Conservation (phyloP, 2,329 filamentous ascomycete genomes). For the Botryotinia convoluta region DNA sequence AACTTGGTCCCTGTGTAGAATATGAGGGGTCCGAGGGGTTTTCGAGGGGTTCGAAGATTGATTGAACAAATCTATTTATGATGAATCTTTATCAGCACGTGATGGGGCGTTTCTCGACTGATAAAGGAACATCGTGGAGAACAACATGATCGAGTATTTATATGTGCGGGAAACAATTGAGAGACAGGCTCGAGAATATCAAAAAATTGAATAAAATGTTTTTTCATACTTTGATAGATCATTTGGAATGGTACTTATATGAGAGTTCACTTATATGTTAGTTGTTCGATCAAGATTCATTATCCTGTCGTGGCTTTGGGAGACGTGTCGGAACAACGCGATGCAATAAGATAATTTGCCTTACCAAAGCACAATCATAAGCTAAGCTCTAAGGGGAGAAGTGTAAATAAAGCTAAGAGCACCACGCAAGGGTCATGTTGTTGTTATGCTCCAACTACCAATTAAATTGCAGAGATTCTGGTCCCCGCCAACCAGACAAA, state of each 20-base stretch:
- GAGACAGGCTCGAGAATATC: neutral
- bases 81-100: slow-evolving; percentile 15
- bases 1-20: neutral
- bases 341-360: neutral
- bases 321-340: slow-evolving; percentile 17
- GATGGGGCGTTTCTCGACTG: neutral
- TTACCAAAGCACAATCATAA: neutral
- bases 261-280: neutral
- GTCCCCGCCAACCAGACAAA: slow-evolving; percentile 14
- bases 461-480: neutral
- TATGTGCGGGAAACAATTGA: neutral
- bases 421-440: neutral
- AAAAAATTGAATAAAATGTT: neutral
- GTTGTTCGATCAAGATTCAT: neutral
- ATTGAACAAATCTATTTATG: neutral
- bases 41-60: slow-evolving; percentile 3
- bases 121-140: neutral
- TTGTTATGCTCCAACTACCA: slow-evolving; percentile 2
- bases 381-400: neutral
- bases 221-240: neutral
- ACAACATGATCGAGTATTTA: neutral
- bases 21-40: neutral
- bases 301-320: neutral
- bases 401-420: slow-evolving; percentile 16
- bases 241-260: neutral